Evolutionary conservation across 108 stramenopile species (phyloP), one percentile per base, ranked within the genome.

Genomic region (Licmophora abbreviata): DNA sequence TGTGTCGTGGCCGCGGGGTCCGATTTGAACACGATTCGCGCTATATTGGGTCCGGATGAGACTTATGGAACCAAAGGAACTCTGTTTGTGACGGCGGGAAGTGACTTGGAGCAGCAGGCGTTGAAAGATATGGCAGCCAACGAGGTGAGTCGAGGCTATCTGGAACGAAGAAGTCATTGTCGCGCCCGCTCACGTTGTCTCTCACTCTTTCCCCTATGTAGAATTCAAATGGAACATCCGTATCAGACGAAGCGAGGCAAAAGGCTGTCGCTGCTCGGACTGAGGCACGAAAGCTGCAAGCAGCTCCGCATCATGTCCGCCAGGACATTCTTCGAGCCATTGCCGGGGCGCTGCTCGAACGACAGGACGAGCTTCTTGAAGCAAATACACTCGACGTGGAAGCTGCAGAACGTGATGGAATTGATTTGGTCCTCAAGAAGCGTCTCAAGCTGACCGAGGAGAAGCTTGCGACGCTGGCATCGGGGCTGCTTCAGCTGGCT

Each of bases 331-430:
- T 97, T 18, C 50, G 57, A 6, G 85, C 85, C 1, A 73, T 97
- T 22, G 94, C 96, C 0, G 68, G 77, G 26, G 81, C 78, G 1
- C 54, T 97, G 44, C 29, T 75, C 11, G 54, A 66, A 1, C 52
- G 69, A 44, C 77, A 77, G 54, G 76, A 79, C 14, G 73, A 69
- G 42, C 51, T 97, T 27, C 46, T 94, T 28, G 67, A 63, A 29
- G 93, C 93, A n/a, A 97, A 97, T 59, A 50, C 42, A 29, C 64
- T 77, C 24, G 96, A 97, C 72, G 37, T 97, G 43, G 78, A 72
- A 32, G 83, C 71, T 24, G 94, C 95, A 1, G 80, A 76, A 33
- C 63, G 43, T 21, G 76, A 88, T 61, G 90, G 83, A 45, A 61
- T 74, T 48, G 77, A 68, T 32, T 12, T 61, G 10, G 77, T 64